These are phyloP conservation scores for Lentinula novae-zelandiae DNA, from an alignment of 1,284 basidiomycete genomes.

Conservation along the genomic window DNA sequence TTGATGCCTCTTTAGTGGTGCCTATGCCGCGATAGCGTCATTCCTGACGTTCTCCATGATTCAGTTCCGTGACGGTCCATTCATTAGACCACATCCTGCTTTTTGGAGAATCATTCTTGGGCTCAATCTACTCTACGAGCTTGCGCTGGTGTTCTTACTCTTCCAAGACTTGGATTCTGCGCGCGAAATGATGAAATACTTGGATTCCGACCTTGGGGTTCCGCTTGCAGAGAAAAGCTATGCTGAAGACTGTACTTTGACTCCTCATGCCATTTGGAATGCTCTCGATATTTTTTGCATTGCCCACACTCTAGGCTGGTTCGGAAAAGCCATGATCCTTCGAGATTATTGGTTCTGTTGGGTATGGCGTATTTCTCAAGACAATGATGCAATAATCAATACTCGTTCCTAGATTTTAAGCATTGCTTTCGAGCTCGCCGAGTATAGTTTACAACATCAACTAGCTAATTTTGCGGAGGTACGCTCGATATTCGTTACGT, in stretches of 20 bases:
- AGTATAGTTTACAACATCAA: conserved; percentile 82
- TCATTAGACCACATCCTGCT: conserved; percentile 69
- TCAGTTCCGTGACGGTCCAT: conserved; percentile 83
- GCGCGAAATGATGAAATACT: conserved; percentile 68
- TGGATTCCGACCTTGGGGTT: conserved; percentile 69
- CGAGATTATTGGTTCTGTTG: conserved; percentile 90
- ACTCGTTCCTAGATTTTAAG: conserved; percentile 61
- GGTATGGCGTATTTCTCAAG: conserved; percentile 37
- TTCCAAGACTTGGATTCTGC: conserved; percentile 83
- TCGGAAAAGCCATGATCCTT: conserved; percentile 81
- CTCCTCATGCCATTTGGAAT: conserved; percentile 62
- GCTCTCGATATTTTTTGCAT: conserved; percentile 81
- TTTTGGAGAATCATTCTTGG: conserved; percentile 77
- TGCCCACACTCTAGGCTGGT: conserved; percentile 81
- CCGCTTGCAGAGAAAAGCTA: conserved; percentile 80
- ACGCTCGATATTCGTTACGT: conserved; percentile 23
- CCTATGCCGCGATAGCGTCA: conserved; percentile 64
- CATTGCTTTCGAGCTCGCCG: conserved; percentile 80
- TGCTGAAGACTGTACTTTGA: conserved; percentile 73
- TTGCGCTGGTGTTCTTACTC: conserved; percentile 75
- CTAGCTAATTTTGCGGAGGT: conserved; percentile 82
- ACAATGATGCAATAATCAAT: conserved; percentile 6
- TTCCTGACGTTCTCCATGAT: conserved; percentile 80
- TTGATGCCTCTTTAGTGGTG: conserved; percentile 44
- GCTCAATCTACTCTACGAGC: conserved; percentile 76